phyloP scores from a whole-genome alignment of 1,284 basidiomycete species.

The Moesziomyces parantarcticus region DNA sequence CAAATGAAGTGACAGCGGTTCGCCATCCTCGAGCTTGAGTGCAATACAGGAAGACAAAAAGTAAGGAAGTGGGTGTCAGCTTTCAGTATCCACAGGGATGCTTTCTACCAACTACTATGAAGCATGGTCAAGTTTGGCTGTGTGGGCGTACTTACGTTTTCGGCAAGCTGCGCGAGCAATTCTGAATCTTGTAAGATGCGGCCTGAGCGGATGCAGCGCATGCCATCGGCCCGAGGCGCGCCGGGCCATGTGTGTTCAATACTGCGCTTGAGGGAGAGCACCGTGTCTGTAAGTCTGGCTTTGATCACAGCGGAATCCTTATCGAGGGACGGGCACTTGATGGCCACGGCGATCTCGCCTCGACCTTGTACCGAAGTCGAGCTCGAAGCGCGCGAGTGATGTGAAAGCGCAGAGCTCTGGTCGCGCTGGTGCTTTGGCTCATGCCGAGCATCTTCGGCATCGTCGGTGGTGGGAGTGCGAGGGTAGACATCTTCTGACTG shows the following conservation, averaged over 20 bases:
- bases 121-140: not conserved
- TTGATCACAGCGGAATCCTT: conserved; percentile 32
- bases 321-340: conserved; percentile 53
- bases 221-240: conserved; percentile 47
- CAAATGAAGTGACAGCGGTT: conserved; percentile 55
- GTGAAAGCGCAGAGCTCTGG: conserved; percentile 1
- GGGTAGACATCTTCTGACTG: not conserved
- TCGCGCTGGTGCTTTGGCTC: not conserved
- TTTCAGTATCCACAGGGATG: too few relatives aligned
- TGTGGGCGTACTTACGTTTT: conserved; percentile 18
- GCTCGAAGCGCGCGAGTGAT: conserved; percentile 8
- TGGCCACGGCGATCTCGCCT: conserved; percentile 23
- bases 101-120: not conserved
- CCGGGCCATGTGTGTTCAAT: conserved; percentile 51
- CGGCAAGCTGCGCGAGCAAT: conserved; percentile 24
- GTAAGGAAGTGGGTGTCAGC: conserved; percentile 2
- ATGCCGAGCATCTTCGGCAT: too few relatives aligned
- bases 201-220: conserved; percentile 59
- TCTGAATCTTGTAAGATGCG: conserved; percentile 47
- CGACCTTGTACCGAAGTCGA: not conserved
- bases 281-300: conserved; percentile 17
- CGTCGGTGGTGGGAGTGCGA: too few relatives aligned
- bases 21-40: conserved; percentile 30
- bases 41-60: not conserved
- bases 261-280: conserved; percentile 43